Percentiles rank a stretch among this genome's conserved stretches.
Conservation (phyloP, 2,329 filamentous ascomycete species). For the Ramularia collo-cygni region DNA sequence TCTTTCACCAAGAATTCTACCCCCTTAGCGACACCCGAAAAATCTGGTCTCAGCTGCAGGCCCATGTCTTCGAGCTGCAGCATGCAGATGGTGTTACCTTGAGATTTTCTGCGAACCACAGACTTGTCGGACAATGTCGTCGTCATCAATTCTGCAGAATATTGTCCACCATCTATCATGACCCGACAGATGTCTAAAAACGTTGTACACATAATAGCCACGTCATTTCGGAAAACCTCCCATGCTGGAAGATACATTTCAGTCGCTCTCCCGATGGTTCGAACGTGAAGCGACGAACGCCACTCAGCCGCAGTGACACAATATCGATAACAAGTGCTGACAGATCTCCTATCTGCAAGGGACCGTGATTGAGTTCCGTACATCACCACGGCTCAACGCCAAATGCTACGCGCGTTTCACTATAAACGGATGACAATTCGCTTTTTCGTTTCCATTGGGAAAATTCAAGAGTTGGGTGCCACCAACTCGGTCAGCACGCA, state of each 20-base stretch:
- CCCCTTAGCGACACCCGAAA: too few species aligned
- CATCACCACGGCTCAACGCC: too few species aligned
- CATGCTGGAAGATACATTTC: neutral
- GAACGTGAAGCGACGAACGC: neutral
- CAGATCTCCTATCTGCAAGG: conserved; percentile 1
- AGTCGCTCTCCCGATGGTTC: neutral
- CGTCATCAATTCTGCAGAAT: conserved; percentile 1
- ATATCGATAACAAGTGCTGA: neutral
- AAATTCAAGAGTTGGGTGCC: too few species aligned
- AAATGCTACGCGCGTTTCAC: too few species aligned
- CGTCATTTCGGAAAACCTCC: neutral
- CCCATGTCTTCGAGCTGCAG: too few species aligned
- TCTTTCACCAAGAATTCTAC: too few species aligned
- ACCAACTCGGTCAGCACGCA: too few species aligned
- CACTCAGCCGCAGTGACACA: neutral
- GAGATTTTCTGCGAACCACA: neutral
- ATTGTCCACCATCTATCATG: neutral
- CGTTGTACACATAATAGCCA: neutral
- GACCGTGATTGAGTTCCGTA: neutral
- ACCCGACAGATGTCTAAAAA: neutral
- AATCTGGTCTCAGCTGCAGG: neutral
- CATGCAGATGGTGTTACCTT: neutral
- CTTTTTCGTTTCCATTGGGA: too few species aligned
- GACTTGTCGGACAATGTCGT: neutral
- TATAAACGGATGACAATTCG: too few species aligned